phyloP scores from a whole-genome alignment of 2,329 filamentous ascomycete species.

The Endocalyx cinctus region DNA sequence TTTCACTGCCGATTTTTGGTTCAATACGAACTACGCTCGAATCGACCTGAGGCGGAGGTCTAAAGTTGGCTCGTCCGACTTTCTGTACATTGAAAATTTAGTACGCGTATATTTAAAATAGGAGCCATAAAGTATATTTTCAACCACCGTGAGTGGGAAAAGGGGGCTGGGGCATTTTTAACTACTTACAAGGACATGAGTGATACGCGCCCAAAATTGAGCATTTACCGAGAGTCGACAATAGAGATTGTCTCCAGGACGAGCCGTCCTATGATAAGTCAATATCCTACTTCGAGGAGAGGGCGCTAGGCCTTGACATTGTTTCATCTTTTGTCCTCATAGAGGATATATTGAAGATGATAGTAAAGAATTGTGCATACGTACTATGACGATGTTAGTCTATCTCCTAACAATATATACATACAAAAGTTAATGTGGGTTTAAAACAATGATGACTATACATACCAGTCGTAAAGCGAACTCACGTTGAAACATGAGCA shows the following conservation, averaged over 20 bases:
- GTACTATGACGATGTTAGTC: neutral
- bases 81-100: conserved; percentile 47
- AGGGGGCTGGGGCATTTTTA: too few relatives aligned
- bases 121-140: too few relatives aligned
- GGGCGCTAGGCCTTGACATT: too few relatives aligned
- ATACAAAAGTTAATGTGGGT: too few relatives aligned
- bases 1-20: conserved; percentile 70
- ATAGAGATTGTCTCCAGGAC: conserved; percentile 84
- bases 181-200: conserved; percentile 16
- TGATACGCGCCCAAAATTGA: conserved; percentile 74
- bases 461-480: conserved; percentile 72
- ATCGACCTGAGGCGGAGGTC: conserved; percentile 83
- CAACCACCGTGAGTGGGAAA: too few relatives aligned
- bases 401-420: too few relatives aligned
- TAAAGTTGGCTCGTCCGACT: conserved; percentile 95
- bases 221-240: conserved; percentile 87
- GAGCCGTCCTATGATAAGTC: conserved; percentile 54
- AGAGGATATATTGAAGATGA: too few relatives aligned
- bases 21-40: conserved; percentile 76
- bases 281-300: conserved; percentile 2
- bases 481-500: conserved; percentile 96
- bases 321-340: too few relatives aligned
- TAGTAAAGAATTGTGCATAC: too few relatives aligned
- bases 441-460: neutral
- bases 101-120: too few relatives aligned